Base-by-base conservation (phyloP, 768 basidiomycete species). In the Trametopsis cervina region DNA sequence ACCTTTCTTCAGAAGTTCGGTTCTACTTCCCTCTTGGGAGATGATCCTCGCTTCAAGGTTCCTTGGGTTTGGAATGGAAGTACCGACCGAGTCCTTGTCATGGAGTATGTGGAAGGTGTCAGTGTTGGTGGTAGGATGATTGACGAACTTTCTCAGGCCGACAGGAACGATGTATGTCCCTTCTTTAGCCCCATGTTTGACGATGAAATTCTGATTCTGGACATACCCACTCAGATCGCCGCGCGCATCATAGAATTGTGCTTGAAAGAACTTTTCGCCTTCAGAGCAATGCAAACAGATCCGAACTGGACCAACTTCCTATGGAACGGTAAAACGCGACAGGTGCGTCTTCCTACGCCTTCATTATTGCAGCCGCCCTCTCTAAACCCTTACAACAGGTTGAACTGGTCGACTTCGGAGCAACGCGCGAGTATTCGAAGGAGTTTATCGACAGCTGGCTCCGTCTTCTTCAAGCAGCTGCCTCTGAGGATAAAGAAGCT, bases 221-320 rank as follows among this genome's bases (percentile, higher is more conserved):
- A 38, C 10, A 15, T 15, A 22, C 7, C 41, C 15, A 10, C 27
- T 39, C 46, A 97, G 95, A 95, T 98, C 59, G 89, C 92, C 2
- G 68, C 76, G 2, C 71, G 82, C 46, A 78, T 96, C 40, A 74
- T 97, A 43, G 83, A 89, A 40, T 73, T 99, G 5, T 97, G 92
- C 60, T 69, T 99, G 35, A 80, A 76, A 49, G 96, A 98, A 62
- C 77, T 99, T 5, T 96, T 97, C 63, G 73, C 82, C 51, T 95
- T 96, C 69, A 72, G 88, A 24, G 65, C 85, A 37, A 98, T 99
- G 96, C 96, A 98, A 64, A 99, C 95, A 0, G 95, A 99, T 62
- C 96, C 96, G 2, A 98, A 99, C 58, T 98, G 90, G 89, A 88
- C 90, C 7, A 98, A 98, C 64, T 98, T 99, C 69, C 70, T 99